These are phyloP conservation scores for Yamadazyma siamensis DNA, from an alignment of 1,139 yeast genomes.

Conservation along the genomic window DNA sequence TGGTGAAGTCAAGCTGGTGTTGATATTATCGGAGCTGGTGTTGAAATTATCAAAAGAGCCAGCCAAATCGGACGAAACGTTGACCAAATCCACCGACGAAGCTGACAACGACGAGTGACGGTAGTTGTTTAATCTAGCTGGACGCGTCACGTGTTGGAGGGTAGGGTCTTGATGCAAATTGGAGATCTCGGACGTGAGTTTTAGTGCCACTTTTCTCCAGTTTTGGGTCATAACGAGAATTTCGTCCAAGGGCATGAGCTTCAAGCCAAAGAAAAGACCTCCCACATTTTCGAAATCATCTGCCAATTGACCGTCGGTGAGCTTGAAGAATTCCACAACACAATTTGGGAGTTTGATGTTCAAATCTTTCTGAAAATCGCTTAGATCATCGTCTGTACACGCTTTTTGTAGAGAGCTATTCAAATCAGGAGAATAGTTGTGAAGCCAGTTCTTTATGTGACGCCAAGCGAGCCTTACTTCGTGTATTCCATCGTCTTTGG, in stretches of 20 bases:
- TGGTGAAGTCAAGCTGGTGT: conserved; percentile 1
- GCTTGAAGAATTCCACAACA: conserved; percentile 53
- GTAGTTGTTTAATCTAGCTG: conserved; percentile 21
- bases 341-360: conserved; percentile 55
- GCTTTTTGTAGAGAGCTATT: conserved; percentile 57
- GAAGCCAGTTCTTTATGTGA: conserved; percentile 61
- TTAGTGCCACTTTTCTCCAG: conserved; percentile 64
- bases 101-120: conserved; percentile 9
- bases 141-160: conserved; percentile 20
- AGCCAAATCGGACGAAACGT: conserved; percentile 11
- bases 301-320: conserved; percentile 69
- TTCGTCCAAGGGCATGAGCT: conserved; percentile 63
- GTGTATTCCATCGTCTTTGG: conserved; percentile 49
- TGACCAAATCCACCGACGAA: conserved; percentile 11
- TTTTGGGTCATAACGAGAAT: conserved; percentile 60
- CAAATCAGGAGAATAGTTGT: conserved; percentile 53
- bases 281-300: conserved; percentile 46
- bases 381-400: conserved; percentile 60
- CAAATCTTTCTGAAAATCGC: conserved; percentile 64
- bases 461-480: conserved; percentile 68
- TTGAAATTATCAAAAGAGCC: conserved; percentile 6
- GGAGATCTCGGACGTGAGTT: conserved; percentile 31
- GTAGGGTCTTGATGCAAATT: conserved; percentile 19
- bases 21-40: conserved; percentile 2
- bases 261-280: conserved; percentile 63